Evolutionary conservation across 2,329 filamentous ascomycete species (phyloP), one percentile per base, ranked within the genome.

Genomic region (Penicillium palitans): DNA sequence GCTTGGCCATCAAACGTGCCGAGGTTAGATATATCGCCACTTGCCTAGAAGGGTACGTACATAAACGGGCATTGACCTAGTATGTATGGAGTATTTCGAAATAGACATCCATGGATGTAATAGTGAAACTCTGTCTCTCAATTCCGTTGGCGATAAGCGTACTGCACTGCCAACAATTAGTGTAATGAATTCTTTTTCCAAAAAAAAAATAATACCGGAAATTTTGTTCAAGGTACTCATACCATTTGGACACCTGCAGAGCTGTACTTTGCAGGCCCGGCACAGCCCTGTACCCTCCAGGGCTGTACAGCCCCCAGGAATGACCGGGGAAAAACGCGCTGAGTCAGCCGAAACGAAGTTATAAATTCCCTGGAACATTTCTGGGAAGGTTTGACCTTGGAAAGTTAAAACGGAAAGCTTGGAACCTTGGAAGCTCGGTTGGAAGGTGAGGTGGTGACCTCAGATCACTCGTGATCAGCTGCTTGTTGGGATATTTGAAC

Each of bases 401-500:
- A 33, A 13, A 33, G 31, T 33, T 15, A 33, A 33, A 33, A 15
- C 13, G 6, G 6, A 33, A 33, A 33, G 13, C 12, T 33, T 33
- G 31, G 19, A 29, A 42, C 21, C 40, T 42, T 42, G 15, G 41
- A 44, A 27, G 41, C 8, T 25, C 24, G 24, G 24, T 21, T 13
- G 40, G 40, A 42, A 42, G 3, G 10, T 31, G 37, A 25, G 17
- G 15, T n/a, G 41, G 17, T 45, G 42, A 45, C 25, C 42, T 45
- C 21, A 47, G 15, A 37, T 39, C n/a, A 19, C 9, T 35, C n/a
- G 21, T 7, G 45, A 50, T 50, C 50, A 45, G 27, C 45, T 55
- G 12, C 53, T 52, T 52, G 54, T 56, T 56, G 54, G 54, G 54
- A 31, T 25, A 12, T n/a, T 17, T 37, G 17, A 19, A 5, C 17